Conservation (phyloP, 345 rosid genomes). For the Linum lewisii region DNA sequence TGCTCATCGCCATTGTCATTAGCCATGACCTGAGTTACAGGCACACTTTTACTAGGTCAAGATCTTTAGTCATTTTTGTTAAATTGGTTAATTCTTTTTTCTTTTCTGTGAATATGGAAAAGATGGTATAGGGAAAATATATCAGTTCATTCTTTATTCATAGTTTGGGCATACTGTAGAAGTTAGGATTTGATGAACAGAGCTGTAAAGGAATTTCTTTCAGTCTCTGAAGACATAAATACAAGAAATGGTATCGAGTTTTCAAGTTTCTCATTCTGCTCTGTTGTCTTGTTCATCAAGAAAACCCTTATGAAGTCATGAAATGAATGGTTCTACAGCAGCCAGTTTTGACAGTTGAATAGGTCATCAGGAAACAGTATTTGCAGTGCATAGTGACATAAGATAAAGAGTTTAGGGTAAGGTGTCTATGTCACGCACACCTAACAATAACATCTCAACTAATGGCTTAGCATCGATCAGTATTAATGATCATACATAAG, state of each 20-base stretch:
- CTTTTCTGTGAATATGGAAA: conserved; percentile 55
- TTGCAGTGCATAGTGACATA: too few species aligned
- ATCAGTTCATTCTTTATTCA: conserved; percentile 29
- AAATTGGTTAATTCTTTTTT: conserved; percentile 13
- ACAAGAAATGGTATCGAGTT: not conserved
- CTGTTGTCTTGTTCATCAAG: not conserved
- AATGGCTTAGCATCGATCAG: too few species aligned
- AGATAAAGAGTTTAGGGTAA: too few species aligned
- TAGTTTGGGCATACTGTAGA: conserved; percentile 2
- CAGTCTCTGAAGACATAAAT: not conserved
- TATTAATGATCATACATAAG: too few species aligned
- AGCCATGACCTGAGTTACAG: not conserved
- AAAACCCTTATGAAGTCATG: not conserved
- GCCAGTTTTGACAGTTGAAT: not conserved
- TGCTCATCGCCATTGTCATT: not conserved
- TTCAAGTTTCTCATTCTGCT: too few species aligned
- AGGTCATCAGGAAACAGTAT: too few species aligned
- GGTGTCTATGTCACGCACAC: too few species aligned
- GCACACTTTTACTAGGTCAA: conserved; percentile 5
- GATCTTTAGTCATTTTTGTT: not conserved
- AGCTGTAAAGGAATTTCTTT: not conserved
- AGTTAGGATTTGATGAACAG: too few species aligned
- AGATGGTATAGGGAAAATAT: conserved; percentile 36
- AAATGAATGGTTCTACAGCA: not conserved
- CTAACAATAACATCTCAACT: too few species aligned